These are phyloP conservation scores for Pythium volutum DNA, from an alignment of 352 stramenopile species.

Conservation along the genomic window DNA sequence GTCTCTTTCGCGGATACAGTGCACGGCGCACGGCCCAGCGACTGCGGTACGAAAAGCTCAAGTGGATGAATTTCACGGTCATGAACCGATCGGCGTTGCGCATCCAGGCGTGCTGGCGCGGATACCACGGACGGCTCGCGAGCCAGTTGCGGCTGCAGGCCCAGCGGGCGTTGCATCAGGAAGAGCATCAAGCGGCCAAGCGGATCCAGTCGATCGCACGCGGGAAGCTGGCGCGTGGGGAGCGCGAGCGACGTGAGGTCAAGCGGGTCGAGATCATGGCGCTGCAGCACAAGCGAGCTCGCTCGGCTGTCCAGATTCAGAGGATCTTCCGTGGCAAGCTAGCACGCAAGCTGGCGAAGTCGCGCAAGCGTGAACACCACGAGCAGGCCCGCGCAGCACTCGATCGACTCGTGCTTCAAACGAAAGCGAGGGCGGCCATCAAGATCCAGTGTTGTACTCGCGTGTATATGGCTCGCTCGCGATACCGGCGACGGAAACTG, in stretches of 20 bases:
- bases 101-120: slow-evolving; percentile 80
- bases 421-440: slow-evolving; percentile 54
- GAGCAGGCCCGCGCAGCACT: slow-evolving; percentile 51
- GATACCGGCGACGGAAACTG: slow-evolving; percentile 30
- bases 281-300: slow-evolving; percentile 33
- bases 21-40: slow-evolving; percentile 45
- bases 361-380: slow-evolving; percentile 36
- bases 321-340: slow-evolving; percentile 54
- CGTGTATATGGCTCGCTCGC: slow-evolving; percentile 43
- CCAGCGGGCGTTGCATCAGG: slow-evolving; percentile 39
- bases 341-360: slow-evolving; percentile 35
- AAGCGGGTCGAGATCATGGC: slow-evolving; percentile 24
- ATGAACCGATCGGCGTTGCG: slow-evolving; percentile 62
- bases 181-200: slow-evolving; percentile 53
- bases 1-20: slow-evolving; percentile 55
- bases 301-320: slow-evolving; percentile 60
- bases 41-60: slow-evolving; percentile 60
- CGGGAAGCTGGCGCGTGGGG: slow-evolving; percentile 43
- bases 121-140: slow-evolving; percentile 59
- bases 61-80: slow-evolving; percentile 58
- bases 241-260: slow-evolving; percentile 31
- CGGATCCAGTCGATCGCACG: slow-evolving; percentile 59
- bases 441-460: slow-evolving; percentile 70
- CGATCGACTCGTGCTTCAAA: slow-evolving; percentile 52
- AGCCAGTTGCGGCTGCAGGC: slow-evolving; percentile 58